Conservation (phyloP, 2,329 filamentous ascomycete genomes). For the Reticulascus tulasneorum region DNA sequence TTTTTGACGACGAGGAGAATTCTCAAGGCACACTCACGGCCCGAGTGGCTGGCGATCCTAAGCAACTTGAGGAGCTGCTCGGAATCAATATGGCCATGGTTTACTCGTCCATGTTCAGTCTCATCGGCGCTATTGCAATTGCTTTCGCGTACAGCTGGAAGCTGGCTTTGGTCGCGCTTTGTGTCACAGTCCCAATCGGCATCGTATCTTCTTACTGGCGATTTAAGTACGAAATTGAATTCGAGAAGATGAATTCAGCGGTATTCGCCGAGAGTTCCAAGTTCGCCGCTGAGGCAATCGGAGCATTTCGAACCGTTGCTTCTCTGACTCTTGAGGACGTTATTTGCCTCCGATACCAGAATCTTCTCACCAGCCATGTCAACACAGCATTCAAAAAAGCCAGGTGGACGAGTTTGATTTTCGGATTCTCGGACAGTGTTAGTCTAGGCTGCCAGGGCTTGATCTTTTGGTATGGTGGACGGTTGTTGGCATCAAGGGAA, state of each 20-base stretch:
- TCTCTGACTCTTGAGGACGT: constrained; percentile 65
- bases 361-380: constrained; percentile 57
- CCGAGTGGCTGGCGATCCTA: constrained; percentile 51
- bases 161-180: constrained; percentile 63
- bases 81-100: constrained; percentile 61
- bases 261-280: constrained; percentile 70
- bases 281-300: constrained; percentile 70
- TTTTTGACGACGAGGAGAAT: constrained; percentile 58
- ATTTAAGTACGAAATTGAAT: constrained; percentile 58
- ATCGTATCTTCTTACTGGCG: constrained; percentile 46
- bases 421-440: constrained; percentile 66
- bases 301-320: constrained; percentile 69
- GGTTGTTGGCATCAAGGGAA: constrained; percentile 50
- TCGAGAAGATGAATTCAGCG: constrained; percentile 63
- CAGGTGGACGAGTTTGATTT: constrained; percentile 58
- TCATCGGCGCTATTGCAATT: constrained; percentile 62
- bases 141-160: constrained; percentile 75
- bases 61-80: constrained; percentile 59
- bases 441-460: constrained; percentile 60
- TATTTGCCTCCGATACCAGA: constrained; percentile 59
- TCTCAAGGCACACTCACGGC: constrained; percentile 58
- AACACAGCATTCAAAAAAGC: constrained; percentile 56
- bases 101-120: constrained; percentile 59
- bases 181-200: constrained; percentile 52
- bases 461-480: constrained; percentile 64